Evolutionary conservation across 257 asterid genomes (phyloP), one percentile per base, ranked within the genome.

Genomic region (Nicotiana tabacum): DNA sequence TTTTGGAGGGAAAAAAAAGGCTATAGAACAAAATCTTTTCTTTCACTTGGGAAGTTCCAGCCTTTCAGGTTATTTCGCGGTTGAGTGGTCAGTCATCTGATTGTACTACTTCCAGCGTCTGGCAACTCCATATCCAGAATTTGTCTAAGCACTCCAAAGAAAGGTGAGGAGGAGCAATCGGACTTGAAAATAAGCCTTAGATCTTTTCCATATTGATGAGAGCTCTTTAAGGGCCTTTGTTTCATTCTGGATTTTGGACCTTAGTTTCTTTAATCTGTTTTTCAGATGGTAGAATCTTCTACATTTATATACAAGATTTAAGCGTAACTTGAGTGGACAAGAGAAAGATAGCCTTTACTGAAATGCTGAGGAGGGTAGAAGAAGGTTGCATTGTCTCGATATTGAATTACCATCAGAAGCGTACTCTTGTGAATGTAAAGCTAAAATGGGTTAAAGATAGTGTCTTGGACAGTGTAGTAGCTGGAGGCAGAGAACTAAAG

Each of bases 391-490:
- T 11, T 11, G 43, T 65, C 35, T 66, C 66, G n/a, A 79, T 82
- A 56, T 85, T 58, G 66, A 70, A 48, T 37, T 87, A 74, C 53
- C 78, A 58, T 77, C 97, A 93, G 90, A 91, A 65, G 85, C 97
- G 97, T 5, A 90, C 77, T 66, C 93, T 96, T 21, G 98, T 96
- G 66, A 94, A 96, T 82, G 93, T 93, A 58, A 93, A 93, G 91
- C 89, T 92, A 86, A 93, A 93, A 77, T 94, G 98, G 97, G 95
- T 84, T 6, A 96, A 93, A 70, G 98, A 96, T 85, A 33, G 87
- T 48, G 86, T 82, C 77, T 93, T 94, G 12, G 99, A 96, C 86
- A 77, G 87, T 66, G 90, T 82, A 39, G 97, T 96, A 77, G 86
- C 90, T 18, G 84, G 87, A 27, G 87, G 87, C 35, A 77, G 92